Evolutionary conservation across 345 rosid genomes (phyloP).

Genomic region (Corchorus capsularis): DNA sequence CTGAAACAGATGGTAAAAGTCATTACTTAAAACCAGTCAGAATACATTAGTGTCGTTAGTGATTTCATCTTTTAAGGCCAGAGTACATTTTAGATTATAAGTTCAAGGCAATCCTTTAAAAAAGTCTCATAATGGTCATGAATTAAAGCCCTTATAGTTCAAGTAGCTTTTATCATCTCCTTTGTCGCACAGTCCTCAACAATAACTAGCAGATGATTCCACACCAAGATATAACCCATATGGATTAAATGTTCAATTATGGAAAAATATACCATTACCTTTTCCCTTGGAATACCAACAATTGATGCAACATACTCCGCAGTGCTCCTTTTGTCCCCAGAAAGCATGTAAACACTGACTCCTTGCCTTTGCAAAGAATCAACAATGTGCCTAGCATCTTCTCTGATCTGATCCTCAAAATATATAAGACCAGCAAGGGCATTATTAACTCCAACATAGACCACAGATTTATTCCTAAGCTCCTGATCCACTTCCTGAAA

Average conservation of each 20-base stretch:
- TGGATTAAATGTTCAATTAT: not conserved
- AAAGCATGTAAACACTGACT: conserved; percentile 80
- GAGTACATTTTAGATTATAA: not conserved
- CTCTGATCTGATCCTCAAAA: conserved; percentile 87
- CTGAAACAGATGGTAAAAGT: not conserved
- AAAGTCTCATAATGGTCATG: not conserved
- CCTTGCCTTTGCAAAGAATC: conserved; percentile 65
- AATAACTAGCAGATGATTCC: not conserved
- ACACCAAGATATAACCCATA: conserved; percentile 1
- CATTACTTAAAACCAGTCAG: not conserved
- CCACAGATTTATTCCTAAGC: conserved; percentile 66
- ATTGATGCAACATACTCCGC: conserved; percentile 89
- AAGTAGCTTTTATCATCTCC: not conserved
- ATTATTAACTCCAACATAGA: conserved; percentile 78
- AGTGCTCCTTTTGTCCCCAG: conserved; percentile 84
- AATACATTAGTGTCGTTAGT: not conserved
- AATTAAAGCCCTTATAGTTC: not conserved
- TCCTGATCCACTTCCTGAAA: conserved; percentile 53
- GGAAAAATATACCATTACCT: conserved; percentile 42
- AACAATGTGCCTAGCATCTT: conserved; percentile 83
- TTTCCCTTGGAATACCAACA: conserved; percentile 82
- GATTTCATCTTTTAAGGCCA: not conserved
- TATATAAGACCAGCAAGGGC: conserved; percentile 77
- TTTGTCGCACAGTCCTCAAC: not conserved
- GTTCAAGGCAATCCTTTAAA: not conserved